These are phyloP conservation scores for Physcomitrium patens DNA, from an alignment of 225 moss, liverwort and hornwort species.

Conservation along the genomic window DNA sequence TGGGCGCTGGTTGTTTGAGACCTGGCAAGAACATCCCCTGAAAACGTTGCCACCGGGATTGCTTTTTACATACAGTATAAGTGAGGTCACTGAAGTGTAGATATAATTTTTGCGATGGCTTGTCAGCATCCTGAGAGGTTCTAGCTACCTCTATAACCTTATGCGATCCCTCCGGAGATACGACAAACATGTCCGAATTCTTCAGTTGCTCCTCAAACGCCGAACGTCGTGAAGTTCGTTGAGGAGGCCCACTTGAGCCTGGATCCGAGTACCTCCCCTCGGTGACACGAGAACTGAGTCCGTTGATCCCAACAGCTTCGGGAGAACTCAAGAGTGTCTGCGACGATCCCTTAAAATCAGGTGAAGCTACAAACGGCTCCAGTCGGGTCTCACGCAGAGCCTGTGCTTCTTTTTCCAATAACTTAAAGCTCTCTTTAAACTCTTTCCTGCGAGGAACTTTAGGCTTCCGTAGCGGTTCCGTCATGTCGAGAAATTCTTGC, in stretches of 20 bases:
- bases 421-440: slow-evolving; percentile 33
- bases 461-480: slow-evolving; percentile 34
- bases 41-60: slow-evolving; percentile 40
- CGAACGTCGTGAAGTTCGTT: neutral
- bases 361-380: slow-evolving; percentile 37
- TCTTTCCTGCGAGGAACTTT: slow-evolving; percentile 39
- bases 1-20: slow-evolving; percentile 32
- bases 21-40: slow-evolving; percentile 20
- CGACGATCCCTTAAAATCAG: slow-evolving; percentile 42
- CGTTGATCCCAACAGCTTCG: slow-evolving; percentile 35
- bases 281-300: slow-evolving; percentile 21
- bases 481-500: slow-evolving; percentile 13
- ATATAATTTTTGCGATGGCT: slow-evolving; percentile 36
- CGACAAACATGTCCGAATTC: neutral
- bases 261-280: slow-evolving; percentile 33
- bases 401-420: slow-evolving; percentile 33
- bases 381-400: slow-evolving; percentile 19
- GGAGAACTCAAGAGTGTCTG: slow-evolving; percentile 47
- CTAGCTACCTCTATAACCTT: slow-evolving; percentile 29
- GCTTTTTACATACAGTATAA: slow-evolving; percentile 58
- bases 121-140: slow-evolving; percentile 18
- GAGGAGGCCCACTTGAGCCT: slow-evolving; percentile 29
- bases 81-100: slow-evolving; percentile 74
- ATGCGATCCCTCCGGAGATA: slow-evolving; percentile 20
- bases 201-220: too few species aligned